phyloP scores from a whole-genome alignment of 1,284 basidiomycete species.

The Neonothopanus nambi region DNA sequence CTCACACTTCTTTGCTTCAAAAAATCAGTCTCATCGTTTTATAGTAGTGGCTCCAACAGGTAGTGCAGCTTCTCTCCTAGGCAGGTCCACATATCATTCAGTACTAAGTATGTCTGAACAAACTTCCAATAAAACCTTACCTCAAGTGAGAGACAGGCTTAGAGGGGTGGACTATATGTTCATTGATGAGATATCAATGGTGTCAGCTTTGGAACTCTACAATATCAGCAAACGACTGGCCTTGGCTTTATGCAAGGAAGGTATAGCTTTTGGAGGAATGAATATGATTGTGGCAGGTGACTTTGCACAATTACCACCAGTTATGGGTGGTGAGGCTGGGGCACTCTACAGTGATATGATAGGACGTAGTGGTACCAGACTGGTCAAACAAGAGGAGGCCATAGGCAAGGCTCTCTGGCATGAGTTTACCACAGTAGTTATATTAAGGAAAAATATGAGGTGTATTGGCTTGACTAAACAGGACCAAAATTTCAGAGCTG shows the following conservation, averaged over 20 bases:
- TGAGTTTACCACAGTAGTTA: conserved; percentile 27
- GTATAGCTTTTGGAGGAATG: conserved; percentile 16
- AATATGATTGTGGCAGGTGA: conserved; percentile 22
- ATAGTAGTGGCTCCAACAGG: conserved; percentile 36
- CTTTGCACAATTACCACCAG: conserved; percentile 18
- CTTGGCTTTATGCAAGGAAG: neutral
- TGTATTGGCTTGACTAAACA: conserved; percentile 5
- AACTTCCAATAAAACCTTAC: neutral
- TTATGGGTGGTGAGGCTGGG: conserved; percentile 9
- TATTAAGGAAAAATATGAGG: conserved; percentile 38
- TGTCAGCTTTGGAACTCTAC: conserved; percentile 15
- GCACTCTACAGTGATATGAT: conserved; percentile 6
- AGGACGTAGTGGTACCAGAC: conserved; percentile 4
- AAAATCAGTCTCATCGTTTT: conserved; percentile 26
- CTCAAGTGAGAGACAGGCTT: neutral
- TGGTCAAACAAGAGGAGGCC: conserved; percentile 2
- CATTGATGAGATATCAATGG: conserved; percentile 23
- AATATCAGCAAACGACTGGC: conserved; percentile 12
- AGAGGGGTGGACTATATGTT: conserved; percentile 19
- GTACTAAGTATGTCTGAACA: conserved; percentile 23
- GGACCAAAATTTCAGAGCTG: conserved; percentile 28
- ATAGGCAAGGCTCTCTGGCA: conserved; percentile 18
- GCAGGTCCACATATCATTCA: conserved; percentile 32
- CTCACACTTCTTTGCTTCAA: conserved; percentile 25
- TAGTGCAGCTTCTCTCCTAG: conserved; percentile 26